A percentile compares a stretch with the other conserved stretches of the same genome.
These are phyloP conservation scores for Tetracentron sinense DNA, from an alignment of 164 flowering plant species.

Conservation along the genomic window DNA sequence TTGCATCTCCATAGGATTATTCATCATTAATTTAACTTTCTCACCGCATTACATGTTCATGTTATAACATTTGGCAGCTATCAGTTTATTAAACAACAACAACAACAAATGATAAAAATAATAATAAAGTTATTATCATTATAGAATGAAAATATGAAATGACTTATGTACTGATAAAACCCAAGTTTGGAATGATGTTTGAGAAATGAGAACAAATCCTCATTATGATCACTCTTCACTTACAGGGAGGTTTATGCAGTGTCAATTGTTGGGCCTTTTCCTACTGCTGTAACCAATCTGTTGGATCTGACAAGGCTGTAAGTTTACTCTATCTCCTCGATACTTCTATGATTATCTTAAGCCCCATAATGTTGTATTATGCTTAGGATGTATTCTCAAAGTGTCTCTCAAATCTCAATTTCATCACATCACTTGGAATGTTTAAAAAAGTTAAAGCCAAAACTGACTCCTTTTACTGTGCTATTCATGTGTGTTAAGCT, in stretches of 20 bases:
- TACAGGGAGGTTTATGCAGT: slow-evolving; percentile 97
- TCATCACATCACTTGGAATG: not conserved
- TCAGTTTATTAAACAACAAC: no score
- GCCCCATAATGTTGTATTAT: not conserved
- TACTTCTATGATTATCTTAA: not conserved
- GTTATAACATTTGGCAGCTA: not conserved
- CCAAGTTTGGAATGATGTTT: not conserved
- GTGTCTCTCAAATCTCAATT: no score
- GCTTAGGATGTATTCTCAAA: no score
- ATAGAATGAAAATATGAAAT: no score
- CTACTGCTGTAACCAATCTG: slow-evolving; percentile 88
- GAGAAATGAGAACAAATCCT: not conserved
- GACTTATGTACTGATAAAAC: not conserved
- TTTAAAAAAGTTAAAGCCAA: not conserved
- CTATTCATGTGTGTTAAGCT: not conserved
- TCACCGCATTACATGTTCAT: not conserved
- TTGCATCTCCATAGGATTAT: not conserved
- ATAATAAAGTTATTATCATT: no score
- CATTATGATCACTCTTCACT: slow-evolving; percentile 7
- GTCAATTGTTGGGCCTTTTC: slow-evolving; percentile 96
- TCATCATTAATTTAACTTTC: not conserved
- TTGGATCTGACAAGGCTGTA: slow-evolving; percentile 90
- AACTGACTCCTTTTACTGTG: not conserved
- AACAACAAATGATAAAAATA: not conserved
- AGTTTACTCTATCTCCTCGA: slow-evolving; percentile 13